Base-by-base conservation (phyloP, 805 yeast genomes). In the Candida sanyiensis region DNA sequence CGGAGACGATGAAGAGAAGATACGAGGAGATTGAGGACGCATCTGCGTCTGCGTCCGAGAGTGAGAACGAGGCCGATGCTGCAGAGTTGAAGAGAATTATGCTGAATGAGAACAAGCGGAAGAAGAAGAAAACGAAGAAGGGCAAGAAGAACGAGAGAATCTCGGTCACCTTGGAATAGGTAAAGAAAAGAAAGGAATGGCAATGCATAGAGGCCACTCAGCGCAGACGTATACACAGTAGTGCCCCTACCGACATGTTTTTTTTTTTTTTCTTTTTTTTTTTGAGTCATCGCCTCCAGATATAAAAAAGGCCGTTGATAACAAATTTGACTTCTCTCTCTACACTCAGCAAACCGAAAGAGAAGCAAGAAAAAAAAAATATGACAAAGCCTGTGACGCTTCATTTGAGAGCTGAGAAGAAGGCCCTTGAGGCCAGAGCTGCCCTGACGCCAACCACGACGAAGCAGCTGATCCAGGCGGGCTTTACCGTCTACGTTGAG, bases 401-500 rank as follows among this genome's bases (percentile, higher is more conserved):
- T 48, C 98, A 93, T 56, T 70, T 93, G 46, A 83, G 99, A 71
- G 97, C 97, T 24, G 98, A 93, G 63, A 84, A 93, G 55, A 93
- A 93, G 76, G 96, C 97, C 20, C 67, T 87, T 56, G 99, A 93
- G 69, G 96, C 94, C 46, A 83, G 98, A 70, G 95, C 97, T 31
- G 97, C 96, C 32, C 72, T 93, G 53, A 88, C 98, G 2, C 99
- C 99, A 23, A 65, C 86, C 31, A 85, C 96, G 28, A 80, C 95
- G 51, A 83, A 85, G 65, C 73, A 80, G 53, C 72, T 93, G 47
- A 62, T 86, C 45, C 86, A 81, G 43, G 89, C 95, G 32, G 97
- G 96, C 1, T 93, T 86, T 69, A 77, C 80, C 51, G 76, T 93
- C 33, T 86, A 70, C 50, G 96, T 93, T 38, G 99, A 93, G 66